These are phyloP conservation scores for Batkoa obscura DNA, from an alignment of 371 early-diverging fungal species.

Conservation along the genomic window DNA sequence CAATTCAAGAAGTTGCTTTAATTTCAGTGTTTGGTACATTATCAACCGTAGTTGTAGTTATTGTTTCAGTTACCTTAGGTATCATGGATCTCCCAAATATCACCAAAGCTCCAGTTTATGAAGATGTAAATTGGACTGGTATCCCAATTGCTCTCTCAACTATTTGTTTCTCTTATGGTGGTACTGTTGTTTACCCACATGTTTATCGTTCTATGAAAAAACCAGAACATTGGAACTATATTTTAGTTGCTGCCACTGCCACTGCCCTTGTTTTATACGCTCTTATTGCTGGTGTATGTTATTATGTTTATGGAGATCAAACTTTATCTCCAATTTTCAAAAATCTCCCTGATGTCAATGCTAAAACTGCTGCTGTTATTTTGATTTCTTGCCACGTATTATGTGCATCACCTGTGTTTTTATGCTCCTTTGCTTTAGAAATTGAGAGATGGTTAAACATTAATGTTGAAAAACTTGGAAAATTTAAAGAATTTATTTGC, in stretches of 20 bases:
- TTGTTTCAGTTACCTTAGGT: slow-evolving; percentile 10
- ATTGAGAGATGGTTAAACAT: slow-evolving; percentile 53
- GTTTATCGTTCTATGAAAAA: slow-evolving; percentile 65
- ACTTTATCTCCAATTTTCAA: slow-evolving; percentile 52
- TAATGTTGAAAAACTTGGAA: slow-evolving; percentile 26
- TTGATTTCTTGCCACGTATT: slow-evolving; percentile 67
- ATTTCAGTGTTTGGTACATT: slow-evolving; percentile 28
- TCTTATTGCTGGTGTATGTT: slow-evolving; percentile 53
- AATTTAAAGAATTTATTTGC: slow-evolving; percentile 18
- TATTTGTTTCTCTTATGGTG: slow-evolving; percentile 60
- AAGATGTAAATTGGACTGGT: slow-evolving; percentile 17
- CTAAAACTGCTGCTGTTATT: slow-evolving; percentile 38
- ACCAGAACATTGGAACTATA: slow-evolving; percentile 50
- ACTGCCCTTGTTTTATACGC: slow-evolving; percentile 58
- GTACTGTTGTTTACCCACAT: slow-evolving; percentile 67
- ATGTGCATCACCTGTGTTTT: slow-evolving; percentile 52
- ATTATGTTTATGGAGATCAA: slow-evolving; percentile 52
- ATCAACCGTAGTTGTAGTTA: slow-evolving; percentile 27
- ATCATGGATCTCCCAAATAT: slow-evolving; percentile 8
- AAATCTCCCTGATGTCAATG: slow-evolving; percentile 40
- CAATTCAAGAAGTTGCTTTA: slow-evolving; percentile 53
- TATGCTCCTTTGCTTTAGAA: slow-evolving; percentile 62
- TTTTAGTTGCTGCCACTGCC: slow-evolving; percentile 38
- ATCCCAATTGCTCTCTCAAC: slow-evolving; percentile 22
- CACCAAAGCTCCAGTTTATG: slow-evolving; percentile 15